These are phyloP conservation scores for Tetraselmis striata DNA, from an alignment of 139 green algal genomes.

Conservation along the genomic window DNA sequence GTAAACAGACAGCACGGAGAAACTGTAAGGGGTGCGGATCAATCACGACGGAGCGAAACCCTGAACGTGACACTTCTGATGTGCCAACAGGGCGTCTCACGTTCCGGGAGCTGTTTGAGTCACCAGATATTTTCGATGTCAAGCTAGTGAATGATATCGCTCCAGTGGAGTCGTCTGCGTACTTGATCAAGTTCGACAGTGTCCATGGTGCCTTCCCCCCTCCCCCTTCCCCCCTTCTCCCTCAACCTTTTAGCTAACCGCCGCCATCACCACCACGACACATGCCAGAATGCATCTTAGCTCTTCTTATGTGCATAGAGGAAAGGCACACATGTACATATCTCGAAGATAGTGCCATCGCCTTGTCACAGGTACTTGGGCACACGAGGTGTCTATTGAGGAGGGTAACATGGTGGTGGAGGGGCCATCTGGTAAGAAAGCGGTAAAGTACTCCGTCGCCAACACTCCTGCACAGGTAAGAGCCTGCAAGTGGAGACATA, in stretches of 20 bases:
- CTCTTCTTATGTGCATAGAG: too few species aligned
- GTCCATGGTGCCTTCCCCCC: constrained; percentile 70
- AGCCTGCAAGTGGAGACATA: neutral
- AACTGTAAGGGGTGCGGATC: constrained; percentile 10
- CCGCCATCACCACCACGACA: too few species aligned
- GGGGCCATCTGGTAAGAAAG: neutral
- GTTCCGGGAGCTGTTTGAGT: constrained; percentile 39
- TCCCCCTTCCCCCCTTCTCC: too few species aligned
- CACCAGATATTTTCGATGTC: constrained; percentile 50
- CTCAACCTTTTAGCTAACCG: too few species aligned
- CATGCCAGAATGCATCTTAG: too few species aligned
- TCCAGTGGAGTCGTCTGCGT: constrained; percentile 54
- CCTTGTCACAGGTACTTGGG: neutral
- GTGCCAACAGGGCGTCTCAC: constrained; percentile 29
- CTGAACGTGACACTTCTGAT: too few species aligned
- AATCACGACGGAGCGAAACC: constrained; percentile 4
- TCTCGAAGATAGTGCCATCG: too few species aligned
- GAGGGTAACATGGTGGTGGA: neutral
- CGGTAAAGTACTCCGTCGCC: neutral
- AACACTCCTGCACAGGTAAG: neutral
- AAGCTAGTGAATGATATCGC: constrained; percentile 73
- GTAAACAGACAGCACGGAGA: neutral
- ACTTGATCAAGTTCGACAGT: constrained; percentile 76
- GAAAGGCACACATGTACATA: too few species aligned
- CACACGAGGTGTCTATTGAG: neutral